Conservation (phyloP, 225 moss, liverwort and hornwort species). For the Sphagnum tenellum region DNA sequence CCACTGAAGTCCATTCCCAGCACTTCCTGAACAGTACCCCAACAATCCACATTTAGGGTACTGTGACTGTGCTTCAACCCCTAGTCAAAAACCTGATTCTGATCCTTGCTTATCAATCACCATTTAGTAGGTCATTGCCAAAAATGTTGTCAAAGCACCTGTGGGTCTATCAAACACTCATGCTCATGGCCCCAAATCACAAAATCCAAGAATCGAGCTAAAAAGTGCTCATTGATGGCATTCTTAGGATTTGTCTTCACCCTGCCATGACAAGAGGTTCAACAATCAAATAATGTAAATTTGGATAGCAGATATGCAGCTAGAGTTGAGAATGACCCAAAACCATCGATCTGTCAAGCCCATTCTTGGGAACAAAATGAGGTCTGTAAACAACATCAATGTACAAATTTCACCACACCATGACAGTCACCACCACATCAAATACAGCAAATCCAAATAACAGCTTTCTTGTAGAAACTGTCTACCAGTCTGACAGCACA, state of each 20-base stretch:
- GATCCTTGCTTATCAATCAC: too few relatives aligned
- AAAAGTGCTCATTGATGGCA: conserved; percentile 87
- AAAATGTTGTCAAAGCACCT: conserved; percentile 31
- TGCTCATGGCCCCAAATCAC: conserved; percentile 99
- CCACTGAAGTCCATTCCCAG: conserved; percentile 99
- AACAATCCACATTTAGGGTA: conserved; percentile 12
- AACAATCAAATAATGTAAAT: neutral
- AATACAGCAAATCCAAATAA: too few relatives aligned
- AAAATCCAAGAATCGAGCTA: conserved; percentile 88
- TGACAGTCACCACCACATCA: too few relatives aligned
- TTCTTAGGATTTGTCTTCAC: conserved; percentile 96
- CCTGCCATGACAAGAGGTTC: conserved; percentile 32
- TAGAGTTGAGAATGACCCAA: too few relatives aligned
- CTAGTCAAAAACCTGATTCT: too few relatives aligned
- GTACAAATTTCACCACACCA: too few relatives aligned
- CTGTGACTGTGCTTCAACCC: neutral
- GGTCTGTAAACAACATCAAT: neutral
- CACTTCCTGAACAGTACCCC: conserved; percentile 67
- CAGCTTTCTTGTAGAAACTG: too few relatives aligned
- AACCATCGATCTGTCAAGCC: too few relatives aligned
- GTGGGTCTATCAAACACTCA: conserved; percentile 94
- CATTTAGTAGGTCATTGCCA: too few relatives aligned
- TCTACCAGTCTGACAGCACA: too few relatives aligned
- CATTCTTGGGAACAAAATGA: too few relatives aligned
- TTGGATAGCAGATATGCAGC: neutral